Conservation (phyloP, 2,329 filamentous ascomycete genomes). For the Didymella exigua region DNA sequence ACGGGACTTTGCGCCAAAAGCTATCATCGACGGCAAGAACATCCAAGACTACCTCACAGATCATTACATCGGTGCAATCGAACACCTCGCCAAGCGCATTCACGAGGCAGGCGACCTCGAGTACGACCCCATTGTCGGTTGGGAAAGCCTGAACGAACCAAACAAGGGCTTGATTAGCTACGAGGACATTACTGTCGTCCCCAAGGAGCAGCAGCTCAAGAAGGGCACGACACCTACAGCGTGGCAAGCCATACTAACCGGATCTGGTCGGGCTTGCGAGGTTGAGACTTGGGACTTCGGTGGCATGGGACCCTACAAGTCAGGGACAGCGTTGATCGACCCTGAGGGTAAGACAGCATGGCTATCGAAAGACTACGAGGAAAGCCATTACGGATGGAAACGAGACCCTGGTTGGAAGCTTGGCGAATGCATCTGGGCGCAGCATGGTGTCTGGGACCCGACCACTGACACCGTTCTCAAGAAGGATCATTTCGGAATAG, state of each 20-base stretch:
- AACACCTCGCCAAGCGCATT: conserved; percentile 81
- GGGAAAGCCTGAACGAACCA: conserved; percentile 96
- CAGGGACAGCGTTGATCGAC: conserved; percentile 80
- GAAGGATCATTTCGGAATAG: conserved; percentile 86
- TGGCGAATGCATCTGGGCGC: conserved; percentile 95
- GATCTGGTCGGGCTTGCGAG: conserved; percentile 89
- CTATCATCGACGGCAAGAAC: conserved; percentile 90
- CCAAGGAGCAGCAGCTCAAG: conserved; percentile 85
- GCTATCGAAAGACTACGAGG: conserved; percentile 82
- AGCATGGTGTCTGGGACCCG: conserved; percentile 94
- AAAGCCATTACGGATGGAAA: conserved; percentile 87
- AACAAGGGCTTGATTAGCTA: conserved; percentile 86
- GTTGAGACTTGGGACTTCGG: conserved; percentile 94
- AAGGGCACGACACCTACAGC: conserved; percentile 92
- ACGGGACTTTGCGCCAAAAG: conserved; percentile 90
- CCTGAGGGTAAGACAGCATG: conserved; percentile 85
- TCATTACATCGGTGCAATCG: conserved; percentile 81
- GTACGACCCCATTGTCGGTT: conserved; percentile 86
- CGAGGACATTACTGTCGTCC: conserved; percentile 79
- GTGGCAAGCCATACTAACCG: conserved; percentile 90
- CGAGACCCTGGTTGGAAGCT: conserved; percentile 87
- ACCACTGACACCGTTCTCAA: conserved; percentile 74
- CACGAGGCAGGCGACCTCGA: conserved; percentile 89
- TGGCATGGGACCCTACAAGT: conserved; percentile 88
- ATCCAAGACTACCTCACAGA: conserved; percentile 94